Evolutionary conservation across 768 basidiomycete genomes (phyloP), one percentile per base, ranked within the genome.

Genomic region (Pulveroboletus ravenelii): DNA sequence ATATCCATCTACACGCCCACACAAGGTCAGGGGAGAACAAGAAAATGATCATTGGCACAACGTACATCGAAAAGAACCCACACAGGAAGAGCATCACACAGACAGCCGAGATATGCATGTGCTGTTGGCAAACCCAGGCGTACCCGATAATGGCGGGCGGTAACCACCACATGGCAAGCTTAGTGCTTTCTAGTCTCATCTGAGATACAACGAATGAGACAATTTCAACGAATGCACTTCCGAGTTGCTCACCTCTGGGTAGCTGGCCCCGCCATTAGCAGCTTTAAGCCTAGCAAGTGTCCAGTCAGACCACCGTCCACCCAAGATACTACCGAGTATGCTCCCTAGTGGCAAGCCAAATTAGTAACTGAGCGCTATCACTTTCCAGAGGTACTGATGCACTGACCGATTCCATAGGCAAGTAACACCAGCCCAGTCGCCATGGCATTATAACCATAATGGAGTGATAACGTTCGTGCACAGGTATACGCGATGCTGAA

Each of bases 371-470:
- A 48, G 18, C 12, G 5, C 40, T 0, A 10, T 23, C 25, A 3
- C 1, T 20, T 14, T 8, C 12, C 18, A n/a, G n/a, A 35, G 10
- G 5, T 6, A n/a, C 2, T 5, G 17, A 6, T 34, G 6, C 42
- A 61, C 76, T 25, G 35, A 82, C 87, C 87, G 3, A 80, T 58
- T 32, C 92, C 92, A 61, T 79, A 91, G 0, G 87, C 66, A 12
- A 96, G 77, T 1, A 92, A 74, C 6, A 92, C 82, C 17, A 93
- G 67, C 8, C 93, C 93, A 39, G 86, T 85, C 41, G 78, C 74
- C 27, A 96, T 70, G 1, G 92, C 75, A 48, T 80, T 72, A 64
- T 85, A 93, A 30, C 75, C 59, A 58, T 94, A 95, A 12, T 74
- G 64, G 9, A 74, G 68, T 0, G 75, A 76, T 2, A 95, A 74